phyloP scores from a whole-genome alignment of 345 rosid species.

The Sapria himalayana region DNA sequence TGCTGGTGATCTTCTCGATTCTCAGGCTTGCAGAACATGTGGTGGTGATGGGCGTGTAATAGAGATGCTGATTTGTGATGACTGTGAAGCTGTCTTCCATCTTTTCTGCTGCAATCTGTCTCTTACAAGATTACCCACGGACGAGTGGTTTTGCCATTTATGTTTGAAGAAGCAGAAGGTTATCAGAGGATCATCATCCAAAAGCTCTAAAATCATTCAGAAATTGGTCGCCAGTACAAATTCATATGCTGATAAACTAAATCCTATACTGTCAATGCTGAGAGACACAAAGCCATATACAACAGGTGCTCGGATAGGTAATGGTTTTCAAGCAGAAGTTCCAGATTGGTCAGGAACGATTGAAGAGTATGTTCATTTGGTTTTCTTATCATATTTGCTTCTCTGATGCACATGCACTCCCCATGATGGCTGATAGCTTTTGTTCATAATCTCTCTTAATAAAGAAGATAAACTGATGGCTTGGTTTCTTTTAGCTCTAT shows the following conservation, averaged over 20 bases:
- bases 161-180: conserved; percentile 33
- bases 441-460: no score
- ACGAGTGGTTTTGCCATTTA: conserved; percentile 69
- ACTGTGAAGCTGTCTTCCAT: conserved; percentile 74
- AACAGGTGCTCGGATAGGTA: conserved; percentile 41
- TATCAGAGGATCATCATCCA: conserved; percentile 13
- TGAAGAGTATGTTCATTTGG: conserved; percentile 22
- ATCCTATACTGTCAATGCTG: conserved; percentile 29
- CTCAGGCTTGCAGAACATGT: conserved; percentile 47
- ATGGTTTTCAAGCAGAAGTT: conserved; percentile 75
- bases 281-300: conserved; percentile 31
- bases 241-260: conserved; percentile 14
- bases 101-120: conserved; percentile 44
- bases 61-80: conserved; percentile 69
- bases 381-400: conserved; percentile 7
- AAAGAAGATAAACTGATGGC: no score
- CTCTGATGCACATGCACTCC: conserved; percentile 1
- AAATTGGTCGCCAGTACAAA: conserved; percentile 16
- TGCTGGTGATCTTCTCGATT: conserved; percentile 15
- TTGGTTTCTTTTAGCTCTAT: no score
- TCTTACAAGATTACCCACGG: conserved; percentile 24
- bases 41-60: conserved; percentile 18
- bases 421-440: no score
- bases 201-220: conserved; percentile 14
- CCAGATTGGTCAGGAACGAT: conserved; percentile 68